Evolutionary conservation across 2,329 filamentous ascomycete species (phyloP), one percentile per base, ranked within the genome.

Genomic region (Scolecobasidium constrictum): DNA sequence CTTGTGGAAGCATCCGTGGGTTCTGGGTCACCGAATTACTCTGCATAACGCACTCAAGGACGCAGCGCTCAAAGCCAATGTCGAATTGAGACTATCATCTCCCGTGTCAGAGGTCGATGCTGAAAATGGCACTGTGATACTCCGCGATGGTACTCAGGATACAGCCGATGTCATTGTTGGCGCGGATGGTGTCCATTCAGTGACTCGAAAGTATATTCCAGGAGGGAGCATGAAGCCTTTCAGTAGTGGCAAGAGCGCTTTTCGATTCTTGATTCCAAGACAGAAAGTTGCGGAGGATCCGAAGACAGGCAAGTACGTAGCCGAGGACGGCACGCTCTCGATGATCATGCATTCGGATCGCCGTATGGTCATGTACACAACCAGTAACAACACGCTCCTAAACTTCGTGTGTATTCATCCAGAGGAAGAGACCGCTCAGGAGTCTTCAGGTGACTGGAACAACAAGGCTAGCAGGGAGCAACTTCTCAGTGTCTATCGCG

Each of bases 181-280:
- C 2, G 73, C 72, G 1, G 73, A 77, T 47, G 74, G 74, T 0
- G 70, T 75, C 2, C 62, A 67, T 49, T 61, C 58, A 0, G 44
- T 52, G 4, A 49, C 54, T 2, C 47, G 51, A 51, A 50, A 55
- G 41, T 45, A 52, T 47, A 43, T 63, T 45, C 52, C 37, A 9
- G 62, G 48, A 34, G 50, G 46, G 23, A 52, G 57, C 4, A 49
- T 64, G 15, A 58, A 60, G 23, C 58, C 66, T 0, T 66, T 64
- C 34, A 59, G 63, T 2, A 69, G 66, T 3, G 74, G 73, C 3
- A 75, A 75, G 52, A 72, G 67, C 35, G 73, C 73, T 1, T 78
- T 75, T 52, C 64, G 75, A 5, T 78, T 77, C 54, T 53, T 77
- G 4, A 62, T 78, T 0, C 59, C 65, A 0, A 62, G 64, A 1